A percentile compares a stretch with the other conserved stretches of the same genome.
phyloP scores from a whole-genome alignment of 176 grass and related monocot species.

The Secale cereale region DNA sequence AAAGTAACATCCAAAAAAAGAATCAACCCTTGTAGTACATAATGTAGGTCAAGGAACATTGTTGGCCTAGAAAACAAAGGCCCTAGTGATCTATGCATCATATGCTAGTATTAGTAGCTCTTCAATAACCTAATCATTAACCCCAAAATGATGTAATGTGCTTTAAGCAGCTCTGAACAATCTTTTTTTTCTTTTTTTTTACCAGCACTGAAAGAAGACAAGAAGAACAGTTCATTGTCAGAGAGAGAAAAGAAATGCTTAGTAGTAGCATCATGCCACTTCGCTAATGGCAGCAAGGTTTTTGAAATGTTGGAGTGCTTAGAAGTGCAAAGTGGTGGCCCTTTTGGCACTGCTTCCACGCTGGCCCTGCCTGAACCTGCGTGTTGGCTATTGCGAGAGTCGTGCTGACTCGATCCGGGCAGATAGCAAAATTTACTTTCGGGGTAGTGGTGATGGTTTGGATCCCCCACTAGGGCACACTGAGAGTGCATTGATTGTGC shows the following conservation, averaged over 20 bases:
- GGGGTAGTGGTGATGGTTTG: background rate
- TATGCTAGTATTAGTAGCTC: background rate
- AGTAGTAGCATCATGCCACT: slow-evolving; percentile 15
- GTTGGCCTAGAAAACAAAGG: slow-evolving; percentile 34
- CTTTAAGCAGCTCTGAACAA: too few relatives aligned
- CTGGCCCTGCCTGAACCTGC: slow-evolving; percentile 7
- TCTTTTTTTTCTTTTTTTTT: too few relatives aligned
- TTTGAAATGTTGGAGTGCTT: slow-evolving; percentile 20
- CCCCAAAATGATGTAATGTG: too few relatives aligned
- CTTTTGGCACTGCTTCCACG: slow-evolving; percentile 12
- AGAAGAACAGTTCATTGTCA: background rate
- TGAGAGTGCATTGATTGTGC: slow-evolving; percentile 45
- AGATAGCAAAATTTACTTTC: background rate
- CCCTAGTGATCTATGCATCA: slow-evolving; percentile 22
- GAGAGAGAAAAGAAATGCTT: too few relatives aligned
- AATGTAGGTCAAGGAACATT: slow-evolving; percentile 37
- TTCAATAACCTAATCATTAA: background rate
- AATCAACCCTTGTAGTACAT: too few relatives aligned
- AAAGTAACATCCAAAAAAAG: too few relatives aligned
- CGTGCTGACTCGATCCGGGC: background rate
- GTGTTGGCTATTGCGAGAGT: background rate
- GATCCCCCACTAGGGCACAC: background rate
- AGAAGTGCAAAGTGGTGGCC: too few relatives aligned
- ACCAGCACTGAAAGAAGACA: background rate
- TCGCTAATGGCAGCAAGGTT: background rate